These are phyloP conservation scores for Zygotorulaspora sp. DNA, from an alignment of 805 yeast species.

Conservation along the genomic window DNA sequence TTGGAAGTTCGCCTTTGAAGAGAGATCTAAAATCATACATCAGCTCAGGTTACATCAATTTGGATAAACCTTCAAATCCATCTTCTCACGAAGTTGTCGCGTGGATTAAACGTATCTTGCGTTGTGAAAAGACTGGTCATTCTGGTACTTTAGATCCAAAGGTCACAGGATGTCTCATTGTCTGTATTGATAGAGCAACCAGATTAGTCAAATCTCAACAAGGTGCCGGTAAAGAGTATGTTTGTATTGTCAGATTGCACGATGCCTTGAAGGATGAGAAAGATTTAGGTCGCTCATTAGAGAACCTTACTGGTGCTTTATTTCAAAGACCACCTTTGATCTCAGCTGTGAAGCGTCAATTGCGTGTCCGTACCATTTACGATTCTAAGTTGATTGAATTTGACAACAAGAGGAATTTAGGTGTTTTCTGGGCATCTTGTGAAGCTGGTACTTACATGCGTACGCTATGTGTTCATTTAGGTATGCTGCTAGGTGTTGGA, in stretches of 20 bases:
- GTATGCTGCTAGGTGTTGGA: constrained; percentile 97
- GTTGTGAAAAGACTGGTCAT: constrained; percentile 97
- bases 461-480: constrained; percentile 96
- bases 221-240: constrained; percentile 99
- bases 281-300: constrained; percentile 80
- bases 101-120: constrained; percentile 93
- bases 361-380: constrained; percentile 96
- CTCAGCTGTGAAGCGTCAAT: constrained; percentile 97
- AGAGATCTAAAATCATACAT: constrained; percentile 88
- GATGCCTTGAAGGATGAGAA: constrained; percentile 88
- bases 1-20: constrained; percentile 91
- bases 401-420: constrained; percentile 92
- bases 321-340: constrained; percentile 99
- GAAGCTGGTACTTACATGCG: constrained; percentile 99
- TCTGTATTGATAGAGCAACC: constrained; percentile 96
- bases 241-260: constrained; percentile 93
- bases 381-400: constrained; percentile 94
- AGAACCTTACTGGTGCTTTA: constrained; percentile 95
- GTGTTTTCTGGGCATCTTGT: constrained; percentile 99
- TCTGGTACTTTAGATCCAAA: constrained; percentile 98
- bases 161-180: constrained; percentile 98
- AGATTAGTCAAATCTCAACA: constrained; percentile 97
- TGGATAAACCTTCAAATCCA: constrained; percentile 97
- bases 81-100: constrained; percentile 99
- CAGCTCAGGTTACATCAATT: constrained; percentile 92